Percentiles rank a stretch among this genome's conserved stretches.
phyloP scores from a whole-genome alignment of 441 rosid species.

The Geranium incanum region DNA sequence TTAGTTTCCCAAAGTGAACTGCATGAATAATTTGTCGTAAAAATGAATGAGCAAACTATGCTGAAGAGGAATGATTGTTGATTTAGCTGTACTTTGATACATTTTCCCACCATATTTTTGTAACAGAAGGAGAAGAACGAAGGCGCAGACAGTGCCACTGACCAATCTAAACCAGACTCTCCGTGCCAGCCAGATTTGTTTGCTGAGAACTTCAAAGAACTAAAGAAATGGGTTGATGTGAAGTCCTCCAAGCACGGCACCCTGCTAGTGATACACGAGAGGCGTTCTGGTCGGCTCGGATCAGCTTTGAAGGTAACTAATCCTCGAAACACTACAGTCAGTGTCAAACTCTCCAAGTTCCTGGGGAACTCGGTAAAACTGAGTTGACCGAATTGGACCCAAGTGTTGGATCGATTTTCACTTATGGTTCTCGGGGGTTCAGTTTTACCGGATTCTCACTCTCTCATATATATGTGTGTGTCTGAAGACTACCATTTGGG shows the following conservation, averaged over 20 bases:
- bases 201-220: constrained; percentile 71
- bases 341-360: no score
- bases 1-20: not conserved
- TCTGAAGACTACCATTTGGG: no score
- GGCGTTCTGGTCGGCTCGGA: constrained; percentile 60
- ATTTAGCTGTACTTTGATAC: not conserved
- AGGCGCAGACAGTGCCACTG: constrained; percentile 26
- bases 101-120: constrained; percentile 1
- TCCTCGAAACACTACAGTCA: no score
- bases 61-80: not conserved
- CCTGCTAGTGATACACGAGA: constrained; percentile 68
- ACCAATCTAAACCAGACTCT: constrained; percentile 29
- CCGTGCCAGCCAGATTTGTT: constrained; percentile 44
- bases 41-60: not conserved
- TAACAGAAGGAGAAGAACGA: constrained; percentile 44
- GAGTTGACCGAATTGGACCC: no score
- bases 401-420: no score
- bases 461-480: no score
- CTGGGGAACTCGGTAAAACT: no score
- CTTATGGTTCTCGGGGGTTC: no score
- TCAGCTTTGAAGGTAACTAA: constrained; percentile 72
- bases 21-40: not conserved
- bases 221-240: constrained; percentile 80
- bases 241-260: constrained; percentile 71
- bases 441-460: no score